phyloP scores from a whole-genome alignment of 441 rosid genomes.

The Populus hybrid region DNA sequence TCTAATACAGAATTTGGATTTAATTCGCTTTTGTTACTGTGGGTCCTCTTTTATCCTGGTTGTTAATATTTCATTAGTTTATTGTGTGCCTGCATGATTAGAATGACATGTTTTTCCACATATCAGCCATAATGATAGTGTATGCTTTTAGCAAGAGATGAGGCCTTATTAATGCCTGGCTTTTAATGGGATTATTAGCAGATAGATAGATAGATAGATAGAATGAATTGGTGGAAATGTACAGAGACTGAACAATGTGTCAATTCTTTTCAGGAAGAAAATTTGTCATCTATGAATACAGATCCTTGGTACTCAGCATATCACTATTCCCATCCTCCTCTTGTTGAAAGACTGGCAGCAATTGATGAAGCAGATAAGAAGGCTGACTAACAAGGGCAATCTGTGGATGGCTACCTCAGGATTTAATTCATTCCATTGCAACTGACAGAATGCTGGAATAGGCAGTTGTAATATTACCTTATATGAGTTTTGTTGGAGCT shows the following conservation, averaged over 20 bases:
- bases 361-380: slow-evolving; percentile 70
- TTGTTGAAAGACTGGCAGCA: slow-evolving; percentile 86
- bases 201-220: too few relatives aligned
- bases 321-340: slow-evolving; percentile 97
- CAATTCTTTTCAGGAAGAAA: slow-evolving; percentile 71
- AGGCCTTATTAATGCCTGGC: too few relatives aligned
- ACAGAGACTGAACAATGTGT: neutral
- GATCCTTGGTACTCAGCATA: slow-evolving; percentile 97
- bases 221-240: neutral
- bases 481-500: too few relatives aligned
- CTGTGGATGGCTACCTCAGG: slow-evolving; percentile 2
- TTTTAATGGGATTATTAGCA: too few relatives aligned
- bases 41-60: too few relatives aligned
- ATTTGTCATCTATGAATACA: slow-evolving; percentile 90
- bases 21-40: neutral
- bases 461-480: slow-evolving; percentile 13
- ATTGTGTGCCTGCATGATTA: too few relatives aligned
- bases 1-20: neutral
- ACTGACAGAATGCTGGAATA: slow-evolving; percentile 1
- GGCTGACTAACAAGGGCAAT: slow-evolving; percentile 42
- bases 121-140: too few relatives aligned
- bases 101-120: too few relatives aligned
- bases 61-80: too few relatives aligned
- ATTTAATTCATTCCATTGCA: slow-evolving; percentile 7
- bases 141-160: too few relatives aligned